These are phyloP conservation scores for Theobroma grandiflorum DNA, from an alignment of 441 rosid genomes.

Conservation along the genomic window DNA sequence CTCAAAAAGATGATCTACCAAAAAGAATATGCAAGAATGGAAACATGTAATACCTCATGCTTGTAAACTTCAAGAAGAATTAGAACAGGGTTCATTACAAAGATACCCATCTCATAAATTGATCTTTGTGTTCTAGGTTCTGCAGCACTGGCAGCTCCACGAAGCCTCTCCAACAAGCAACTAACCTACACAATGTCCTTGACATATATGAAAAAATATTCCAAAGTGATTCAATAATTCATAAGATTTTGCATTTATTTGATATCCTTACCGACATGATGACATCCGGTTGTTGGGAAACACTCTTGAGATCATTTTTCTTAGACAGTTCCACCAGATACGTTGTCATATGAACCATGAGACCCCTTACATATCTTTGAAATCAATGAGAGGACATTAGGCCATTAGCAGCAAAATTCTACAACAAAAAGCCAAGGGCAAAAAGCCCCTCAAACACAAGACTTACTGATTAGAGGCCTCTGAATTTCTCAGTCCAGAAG, in stretches of 20 bases:
- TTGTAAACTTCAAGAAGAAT: constrained; percentile 92
- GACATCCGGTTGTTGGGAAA: constrained; percentile 90
- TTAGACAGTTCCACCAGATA: constrained; percentile 76
- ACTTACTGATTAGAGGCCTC: constrained; percentile 94
- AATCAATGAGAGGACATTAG: constrained; percentile 35
- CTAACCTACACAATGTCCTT: constrained; percentile 64
- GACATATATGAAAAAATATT: constrained; percentile 30
- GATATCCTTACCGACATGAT: constrained; percentile 69
- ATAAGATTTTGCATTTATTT: constrained; percentile 12
- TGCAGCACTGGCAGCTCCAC: constrained; percentile 95
- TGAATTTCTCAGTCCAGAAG: constrained; percentile 78
- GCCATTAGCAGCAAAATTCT: constrained; percentile 25
- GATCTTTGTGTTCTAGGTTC: constrained; percentile 96
- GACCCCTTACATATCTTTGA: constrained; percentile 83
- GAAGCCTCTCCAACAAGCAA: constrained; percentile 89
- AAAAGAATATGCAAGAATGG: constrained; percentile 24
- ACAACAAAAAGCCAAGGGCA: constrained; percentile 21
- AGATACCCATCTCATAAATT: constrained; percentile 88
- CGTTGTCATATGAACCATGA: constrained; percentile 73
- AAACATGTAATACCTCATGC: constrained; percentile 73
- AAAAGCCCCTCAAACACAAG: constrained; percentile 17
- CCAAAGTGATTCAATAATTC: constrained; percentile 22
- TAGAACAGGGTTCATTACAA: constrained; percentile 72
- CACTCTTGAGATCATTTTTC: constrained; percentile 73
- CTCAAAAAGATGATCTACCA: constrained; percentile 14